Conservation (phyloP, 2,329 filamentous ascomycete species). For the Trichoderma sp. region DNA sequence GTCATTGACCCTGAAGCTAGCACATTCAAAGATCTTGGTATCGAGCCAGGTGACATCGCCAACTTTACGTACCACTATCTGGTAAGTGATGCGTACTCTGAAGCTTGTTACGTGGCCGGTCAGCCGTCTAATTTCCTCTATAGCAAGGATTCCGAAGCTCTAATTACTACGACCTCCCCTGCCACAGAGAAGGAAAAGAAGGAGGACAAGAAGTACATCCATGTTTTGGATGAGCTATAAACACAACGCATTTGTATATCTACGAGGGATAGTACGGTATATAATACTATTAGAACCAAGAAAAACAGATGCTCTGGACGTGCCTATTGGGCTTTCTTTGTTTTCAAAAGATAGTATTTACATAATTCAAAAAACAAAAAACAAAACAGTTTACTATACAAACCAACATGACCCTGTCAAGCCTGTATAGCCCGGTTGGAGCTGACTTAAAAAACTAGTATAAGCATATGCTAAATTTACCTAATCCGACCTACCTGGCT, state of each 20-base stretch:
- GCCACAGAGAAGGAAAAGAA: conserved; percentile 91
- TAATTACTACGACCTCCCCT: conserved; percentile 88
- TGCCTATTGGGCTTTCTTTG: background rate
- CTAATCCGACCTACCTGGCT: background rate
- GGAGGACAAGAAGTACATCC: conserved; percentile 96
- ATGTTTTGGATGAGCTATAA: conserved; percentile 86
- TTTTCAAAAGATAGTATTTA: background rate
- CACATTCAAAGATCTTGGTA: conserved; percentile 91
- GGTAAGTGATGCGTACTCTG: conserved; percentile 54
- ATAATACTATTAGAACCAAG: conserved; percentile 4
- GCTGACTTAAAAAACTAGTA: background rate
- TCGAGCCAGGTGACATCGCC: conserved; percentile 83
- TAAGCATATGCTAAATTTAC: background rate
- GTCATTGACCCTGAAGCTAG: conserved; percentile 87
- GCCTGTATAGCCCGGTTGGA: background rate
- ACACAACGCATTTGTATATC: background rate
- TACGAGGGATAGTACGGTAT: background rate
- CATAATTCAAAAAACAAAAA: background rate
- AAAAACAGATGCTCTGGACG: background rate
- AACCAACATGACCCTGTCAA: background rate
- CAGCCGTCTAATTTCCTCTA: conserved; percentile 35
- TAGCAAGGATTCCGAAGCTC: conserved; percentile 89
- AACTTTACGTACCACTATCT: conserved; percentile 92
- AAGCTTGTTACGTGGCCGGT: background rate
- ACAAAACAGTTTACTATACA: background rate